phyloP scores from a whole-genome alignment of 441 rosid genomes.

The Kokia cookei region DNA sequence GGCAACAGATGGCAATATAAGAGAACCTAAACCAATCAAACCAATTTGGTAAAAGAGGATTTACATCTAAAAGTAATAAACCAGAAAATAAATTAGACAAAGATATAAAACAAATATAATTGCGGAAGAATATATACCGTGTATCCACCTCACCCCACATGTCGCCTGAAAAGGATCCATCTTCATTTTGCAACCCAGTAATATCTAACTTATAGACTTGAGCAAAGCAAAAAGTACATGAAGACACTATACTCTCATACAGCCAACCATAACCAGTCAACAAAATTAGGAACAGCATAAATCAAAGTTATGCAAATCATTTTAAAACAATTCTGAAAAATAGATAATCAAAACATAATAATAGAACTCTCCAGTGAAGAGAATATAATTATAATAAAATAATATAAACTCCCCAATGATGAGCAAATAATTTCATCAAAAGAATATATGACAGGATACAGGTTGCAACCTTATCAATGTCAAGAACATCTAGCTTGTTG shows the following conservation, averaged over 20 bases:
- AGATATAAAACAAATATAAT: neutral
- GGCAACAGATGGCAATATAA: slow-evolving; percentile 75
- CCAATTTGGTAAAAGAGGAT: neutral
- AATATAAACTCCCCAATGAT: neutral
- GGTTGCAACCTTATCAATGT: slow-evolving; percentile 52
- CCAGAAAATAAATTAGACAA: neutral
- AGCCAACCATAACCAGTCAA: neutral
- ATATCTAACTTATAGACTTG: slow-evolving; percentile 45
- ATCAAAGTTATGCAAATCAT: neutral
- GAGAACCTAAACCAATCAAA: slow-evolving; percentile 48
- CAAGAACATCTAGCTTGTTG: slow-evolving; percentile 65
- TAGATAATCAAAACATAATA: neutral
- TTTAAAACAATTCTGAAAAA: neutral
- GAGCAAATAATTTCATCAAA: neutral
- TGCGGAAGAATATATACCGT: slow-evolving; percentile 29
- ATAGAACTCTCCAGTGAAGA: neutral
- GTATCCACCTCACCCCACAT: slow-evolving; percentile 94
- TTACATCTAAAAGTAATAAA: neutral
- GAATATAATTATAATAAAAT: neutral
- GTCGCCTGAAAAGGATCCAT: slow-evolving; percentile 91
- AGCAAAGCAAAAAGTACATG: slow-evolving; percentile 21
- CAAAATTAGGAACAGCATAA: neutral
- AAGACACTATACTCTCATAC: neutral
- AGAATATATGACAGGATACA: slow-evolving; percentile 58
- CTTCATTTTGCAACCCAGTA: slow-evolving; percentile 68